Evolutionary conservation across 2,329 filamentous ascomycete genomes (phyloP).

Genomic region (Ophiostoma piceae): DNA sequence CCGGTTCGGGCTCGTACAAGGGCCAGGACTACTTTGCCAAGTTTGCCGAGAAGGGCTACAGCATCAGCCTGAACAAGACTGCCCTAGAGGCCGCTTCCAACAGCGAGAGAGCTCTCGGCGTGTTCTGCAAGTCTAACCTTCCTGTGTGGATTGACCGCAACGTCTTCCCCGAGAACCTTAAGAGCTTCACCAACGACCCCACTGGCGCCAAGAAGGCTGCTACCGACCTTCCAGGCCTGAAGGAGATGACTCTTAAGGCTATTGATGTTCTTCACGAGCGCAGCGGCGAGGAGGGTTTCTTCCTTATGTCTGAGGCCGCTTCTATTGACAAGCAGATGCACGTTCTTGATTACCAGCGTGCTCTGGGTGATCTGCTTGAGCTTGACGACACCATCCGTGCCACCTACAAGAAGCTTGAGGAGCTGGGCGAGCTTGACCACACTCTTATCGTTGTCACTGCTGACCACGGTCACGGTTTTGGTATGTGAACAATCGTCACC

Average conservation of each 20-base stretch:
- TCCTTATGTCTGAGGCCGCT: slow-evolving; percentile 82
- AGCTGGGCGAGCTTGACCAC: slow-evolving; percentile 62
- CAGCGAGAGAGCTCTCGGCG: slow-evolving; percentile 62
- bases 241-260: slow-evolving; percentile 86
- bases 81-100: slow-evolving; percentile 55
- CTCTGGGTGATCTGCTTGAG: slow-evolving; percentile 77
- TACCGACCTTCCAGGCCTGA: slow-evolving; percentile 72
- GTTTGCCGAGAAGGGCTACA: slow-evolving; percentile 68
- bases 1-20: slow-evolving; percentile 58
- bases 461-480: slow-evolving; percentile 84
- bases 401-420: slow-evolving; percentile 64
- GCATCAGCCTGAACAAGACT: slow-evolving; percentile 68
- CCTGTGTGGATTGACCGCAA: slow-evolving; percentile 85
- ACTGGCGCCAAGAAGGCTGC: slow-evolving; percentile 59
- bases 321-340: slow-evolving; percentile 92
- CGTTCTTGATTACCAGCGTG: slow-evolving; percentile 75
- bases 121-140: slow-evolving; percentile 70
- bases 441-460: slow-evolving; percentile 76
- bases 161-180: slow-evolving; percentile 67
- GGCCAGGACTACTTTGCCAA: slow-evolving; percentile 74
- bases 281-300: slow-evolving; percentile 67
- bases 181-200: slow-evolving; percentile 61
- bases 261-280: slow-evolving; percentile 68
- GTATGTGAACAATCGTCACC: not conserved
- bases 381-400: slow-evolving; percentile 77